Percentiles rank a stretch among this genome's conserved stretches.
These are phyloP conservation scores for Penicillium capsulatum DNA, from an alignment of 2,329 filamentous ascomycete genomes.

Conservation along the genomic window DNA sequence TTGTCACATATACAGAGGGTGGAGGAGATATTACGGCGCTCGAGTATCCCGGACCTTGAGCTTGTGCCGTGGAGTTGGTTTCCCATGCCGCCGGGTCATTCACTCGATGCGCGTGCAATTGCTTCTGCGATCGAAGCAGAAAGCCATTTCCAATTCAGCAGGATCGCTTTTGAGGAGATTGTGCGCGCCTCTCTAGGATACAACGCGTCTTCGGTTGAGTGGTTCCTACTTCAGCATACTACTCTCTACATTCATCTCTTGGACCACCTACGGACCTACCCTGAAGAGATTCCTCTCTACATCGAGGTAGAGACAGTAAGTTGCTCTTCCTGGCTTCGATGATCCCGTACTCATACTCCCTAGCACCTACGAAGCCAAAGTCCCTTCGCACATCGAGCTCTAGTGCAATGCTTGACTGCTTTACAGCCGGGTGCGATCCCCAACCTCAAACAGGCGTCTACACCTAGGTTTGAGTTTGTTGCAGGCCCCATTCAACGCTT, in stretches of 20 bases:
- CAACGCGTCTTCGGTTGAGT: slow-evolving; percentile 31
- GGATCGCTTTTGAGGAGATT: slow-evolving; percentile 39
- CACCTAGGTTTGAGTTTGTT: slow-evolving; percentile 34
- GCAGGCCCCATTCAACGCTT: slow-evolving; percentile 37
- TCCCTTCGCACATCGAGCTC: slow-evolving; percentile 37
- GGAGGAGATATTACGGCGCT: slow-evolving; percentile 38
- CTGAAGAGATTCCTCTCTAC: slow-evolving; percentile 32
- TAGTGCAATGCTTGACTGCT: slow-evolving; percentile 29
- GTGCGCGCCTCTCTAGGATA: slow-evolving; percentile 40
- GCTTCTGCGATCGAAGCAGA: slow-evolving; percentile 36
- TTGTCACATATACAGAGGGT: slow-evolving; percentile 38
- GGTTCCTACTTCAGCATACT: slow-evolving; percentile 39
- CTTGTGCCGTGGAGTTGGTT: slow-evolving; percentile 37
- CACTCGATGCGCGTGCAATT: slow-evolving; percentile 23
- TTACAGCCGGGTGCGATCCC: slow-evolving; percentile 16
- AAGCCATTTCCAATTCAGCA: slow-evolving; percentile 39
- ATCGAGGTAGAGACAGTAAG: slow-evolving; percentile 37
- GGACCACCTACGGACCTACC: slow-evolving; percentile 30
- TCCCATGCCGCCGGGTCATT: slow-evolving; percentile 24
- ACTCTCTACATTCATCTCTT: slow-evolving; percentile 33
- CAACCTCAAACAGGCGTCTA: slow-evolving; percentile 9
- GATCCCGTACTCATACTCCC: neutral
- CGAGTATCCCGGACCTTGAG: slow-evolving; percentile 20
- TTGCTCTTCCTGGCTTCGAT: neutral
- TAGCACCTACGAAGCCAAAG: slow-evolving; percentile 35